Conservation (phyloP, 176 grass and related monocot genomes). For the Triticum monococcum region DNA sequence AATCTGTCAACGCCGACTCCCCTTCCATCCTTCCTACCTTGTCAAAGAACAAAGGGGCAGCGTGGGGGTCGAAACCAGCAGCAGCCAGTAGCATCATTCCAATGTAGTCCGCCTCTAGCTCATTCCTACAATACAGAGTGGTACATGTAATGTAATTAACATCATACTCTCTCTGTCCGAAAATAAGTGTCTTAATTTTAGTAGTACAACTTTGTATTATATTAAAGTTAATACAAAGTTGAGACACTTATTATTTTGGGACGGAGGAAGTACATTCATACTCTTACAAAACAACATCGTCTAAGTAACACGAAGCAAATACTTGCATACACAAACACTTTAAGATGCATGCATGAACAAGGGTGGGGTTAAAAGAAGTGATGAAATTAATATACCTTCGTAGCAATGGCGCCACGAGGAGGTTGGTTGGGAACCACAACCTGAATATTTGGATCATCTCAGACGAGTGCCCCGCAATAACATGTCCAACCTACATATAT, state of each 20-base stretch:
- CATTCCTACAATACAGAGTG: background rate
- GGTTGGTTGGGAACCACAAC: background rate
- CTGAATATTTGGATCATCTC: background rate
- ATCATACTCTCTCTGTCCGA: background rate
- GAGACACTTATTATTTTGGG: too few relatives aligned
- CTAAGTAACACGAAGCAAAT: background rate
- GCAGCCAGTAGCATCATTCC: background rate
- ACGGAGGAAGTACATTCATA: background rate
- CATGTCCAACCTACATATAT: background rate
- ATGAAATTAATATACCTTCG: background rate
- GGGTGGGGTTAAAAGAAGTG: background rate
- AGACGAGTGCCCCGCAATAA: background rate
- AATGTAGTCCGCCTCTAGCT: background rate
- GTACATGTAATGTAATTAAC: background rate
- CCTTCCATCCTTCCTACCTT: background rate
- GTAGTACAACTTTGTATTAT: too few relatives aligned
- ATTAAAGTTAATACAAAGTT: too few relatives aligned
- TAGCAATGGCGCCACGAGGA: background rate
- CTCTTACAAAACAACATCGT: background rate
- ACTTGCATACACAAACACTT: background rate
- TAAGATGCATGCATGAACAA: background rate
- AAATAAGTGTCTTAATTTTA: too few relatives aligned
- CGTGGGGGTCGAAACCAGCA: background rate
- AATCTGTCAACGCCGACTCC: background rate
- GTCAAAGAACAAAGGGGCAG: background rate